Percentiles rank a stretch among this genome's conserved stretches.
Evolutionary conservation across 768 basidiomycete genomes (phyloP).

Genomic region (Russula griseocarnosa): DNA sequence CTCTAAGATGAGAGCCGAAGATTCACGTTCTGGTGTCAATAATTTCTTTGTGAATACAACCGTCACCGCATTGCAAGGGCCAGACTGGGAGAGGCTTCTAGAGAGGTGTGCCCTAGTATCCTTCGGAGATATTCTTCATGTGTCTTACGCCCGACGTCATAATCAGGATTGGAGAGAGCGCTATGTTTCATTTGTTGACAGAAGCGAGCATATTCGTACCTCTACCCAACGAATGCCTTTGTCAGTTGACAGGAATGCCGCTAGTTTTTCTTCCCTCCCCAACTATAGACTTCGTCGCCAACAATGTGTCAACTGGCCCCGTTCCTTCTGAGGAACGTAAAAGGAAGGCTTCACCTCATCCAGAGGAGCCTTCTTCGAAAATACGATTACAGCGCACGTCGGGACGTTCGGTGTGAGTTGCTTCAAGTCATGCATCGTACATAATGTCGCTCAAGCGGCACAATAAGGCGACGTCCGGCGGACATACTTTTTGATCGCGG

Average conservation of each 20-base stretch:
- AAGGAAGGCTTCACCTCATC: conserved; percentile 18
- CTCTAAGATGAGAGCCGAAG: conserved; percentile 36
- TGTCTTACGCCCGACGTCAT: conserved; percentile 5
- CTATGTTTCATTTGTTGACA: conserved; percentile 73
- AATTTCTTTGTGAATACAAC: conserved; percentile 72
- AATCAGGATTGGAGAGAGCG: conserved; percentile 68
- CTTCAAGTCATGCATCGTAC: neutral
- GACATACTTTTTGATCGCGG: conserved; percentile 52
- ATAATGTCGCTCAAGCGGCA: conserved; percentile 4
- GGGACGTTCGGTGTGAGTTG: conserved; percentile 5
- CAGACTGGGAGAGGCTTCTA: conserved; percentile 64
- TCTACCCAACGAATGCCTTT: conserved; percentile 78
- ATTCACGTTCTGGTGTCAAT: conserved; percentile 43
- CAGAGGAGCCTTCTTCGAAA: conserved; percentile 10
- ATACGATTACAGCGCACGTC: conserved; percentile 3
- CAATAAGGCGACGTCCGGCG: conserved; percentile 42
- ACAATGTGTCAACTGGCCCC: neutral
- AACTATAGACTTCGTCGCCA: neutral
- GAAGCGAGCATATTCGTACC: conserved; percentile 71
- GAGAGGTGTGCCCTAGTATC: conserved; percentile 44
- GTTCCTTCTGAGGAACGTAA: conserved; percentile 11
- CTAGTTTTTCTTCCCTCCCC: conserved; percentile 46
- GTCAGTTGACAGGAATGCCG: conserved; percentile 76
- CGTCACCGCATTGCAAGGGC: conserved; percentile 58
- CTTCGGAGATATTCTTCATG: neutral